Evolutionary conservation across 2,329 filamentous ascomycete genomes (phyloP), one percentile per base, ranked within the genome.

Genomic region (Trichoderma aggressivum): DNA sequence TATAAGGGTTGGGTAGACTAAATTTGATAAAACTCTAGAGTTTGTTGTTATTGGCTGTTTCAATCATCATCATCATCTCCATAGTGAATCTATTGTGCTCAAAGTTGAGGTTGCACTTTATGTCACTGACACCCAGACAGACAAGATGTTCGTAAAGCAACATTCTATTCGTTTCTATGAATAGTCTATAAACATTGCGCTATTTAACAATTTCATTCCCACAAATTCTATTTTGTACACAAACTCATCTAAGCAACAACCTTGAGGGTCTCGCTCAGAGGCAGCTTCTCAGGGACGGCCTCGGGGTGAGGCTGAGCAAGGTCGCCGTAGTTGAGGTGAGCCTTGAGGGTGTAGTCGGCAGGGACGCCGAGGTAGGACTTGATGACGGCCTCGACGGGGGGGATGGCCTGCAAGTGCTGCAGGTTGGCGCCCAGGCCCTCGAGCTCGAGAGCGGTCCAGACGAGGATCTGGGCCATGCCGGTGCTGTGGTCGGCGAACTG

Each of bases 321-420:
- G 26, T 70, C 67, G 7, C 67, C 67, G 60, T 53, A 70, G 58
- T 70, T 70, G 10, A 70, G 24, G 43, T 70, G 43, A 3, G 67
- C 67, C 43, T 70, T 70, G 4, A 70, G 58, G 14, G 28, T n/a
- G 32, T 70, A 70, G 43, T 70, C 58, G 14, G 28, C 21, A 3
- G 67, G 67, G 12, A 70, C 67, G 12, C 55, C 21, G 11, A 62
- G 58, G 43, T 56, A 70, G 30, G 62, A 39, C 43, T 63, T 70
- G 14, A 70, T 39, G 26, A 86, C 83, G 66, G 94, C 91, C 83
- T 90, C 88, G 75, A 87, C 86, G 82, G 97, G 92, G 76, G 97
- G 88, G 71, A 97, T 82, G n/a, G 94, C 93, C 87, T 94, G 96
- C 86, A 97, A 97, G 85, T 97, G 94, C 86, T 97, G 94, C 66